A percentile compares a stretch with the other conserved stretches of the same genome.
Conservation (phyloP, 495 filamentous ascomycete species). For the Neurospora sublineolata region DNA sequence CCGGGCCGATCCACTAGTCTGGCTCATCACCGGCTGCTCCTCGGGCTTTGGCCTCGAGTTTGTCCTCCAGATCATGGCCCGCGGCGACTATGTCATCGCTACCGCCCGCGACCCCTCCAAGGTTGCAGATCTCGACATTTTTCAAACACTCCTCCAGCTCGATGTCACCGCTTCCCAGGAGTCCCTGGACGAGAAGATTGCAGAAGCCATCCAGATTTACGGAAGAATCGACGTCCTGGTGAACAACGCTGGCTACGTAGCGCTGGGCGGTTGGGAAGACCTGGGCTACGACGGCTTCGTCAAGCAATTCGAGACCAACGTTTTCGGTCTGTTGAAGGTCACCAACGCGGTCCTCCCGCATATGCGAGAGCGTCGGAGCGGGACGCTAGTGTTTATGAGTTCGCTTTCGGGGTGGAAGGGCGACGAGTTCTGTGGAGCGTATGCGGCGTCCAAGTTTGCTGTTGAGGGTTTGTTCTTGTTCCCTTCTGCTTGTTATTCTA, state of each 20-base stretch:
- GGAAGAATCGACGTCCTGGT: constrained; percentile 41
- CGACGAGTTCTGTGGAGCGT: constrained; percentile 4
- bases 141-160: constrained; percentile 28
- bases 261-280: constrained; percentile 35
- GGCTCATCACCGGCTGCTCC: constrained; percentile 36
- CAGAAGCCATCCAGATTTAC: constrained; percentile 22
- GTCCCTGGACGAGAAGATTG: constrained; percentile 27
- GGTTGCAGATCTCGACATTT: background rate
- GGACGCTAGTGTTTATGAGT: constrained; percentile 28
- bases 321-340: constrained; percentile 35
- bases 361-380: constrained; percentile 33
- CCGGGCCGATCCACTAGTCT: constrained; percentile 7
- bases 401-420: constrained; percentile 11
- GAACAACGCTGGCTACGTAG: constrained; percentile 44
- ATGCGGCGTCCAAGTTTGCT: constrained; percentile 12
- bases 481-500: background rate
- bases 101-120: constrained; percentile 34
- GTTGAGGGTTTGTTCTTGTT: constrained; percentile 7
- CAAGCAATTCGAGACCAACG: constrained; percentile 35
- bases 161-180: constrained; percentile 33
- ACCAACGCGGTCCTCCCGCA: constrained; percentile 35
- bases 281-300: constrained; percentile 23
- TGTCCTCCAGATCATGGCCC: constrained; percentile 27
- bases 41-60: constrained; percentile 33
- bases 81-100: constrained; percentile 46